These are phyloP conservation scores for Phaeoacremonium minimum DNA, from an alignment of 2,329 filamentous ascomycete species.

Conservation along the genomic window DNA sequence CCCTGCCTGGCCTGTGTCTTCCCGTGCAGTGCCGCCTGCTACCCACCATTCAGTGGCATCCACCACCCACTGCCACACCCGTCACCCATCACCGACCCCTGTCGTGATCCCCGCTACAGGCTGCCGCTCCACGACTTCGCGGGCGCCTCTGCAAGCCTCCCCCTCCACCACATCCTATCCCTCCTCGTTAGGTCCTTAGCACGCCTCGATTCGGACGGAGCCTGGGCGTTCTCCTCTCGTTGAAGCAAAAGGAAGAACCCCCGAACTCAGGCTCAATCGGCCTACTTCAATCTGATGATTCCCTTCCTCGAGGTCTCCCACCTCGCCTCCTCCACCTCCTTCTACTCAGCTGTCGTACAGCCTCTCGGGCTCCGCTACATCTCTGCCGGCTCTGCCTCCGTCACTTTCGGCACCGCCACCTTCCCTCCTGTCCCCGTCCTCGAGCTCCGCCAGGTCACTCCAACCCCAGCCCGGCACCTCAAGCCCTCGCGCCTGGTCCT, in stretches of 20 bases:
- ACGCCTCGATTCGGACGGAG: too few species aligned
- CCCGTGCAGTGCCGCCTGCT: too few species aligned
- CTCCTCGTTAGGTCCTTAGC: too few species aligned
- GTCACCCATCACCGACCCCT: too few species aligned
- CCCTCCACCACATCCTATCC: slow-evolving; percentile 14
- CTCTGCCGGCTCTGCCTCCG: slow-evolving; percentile 26
- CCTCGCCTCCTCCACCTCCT: slow-evolving; percentile 74
- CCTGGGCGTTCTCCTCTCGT: slow-evolving; percentile 4
- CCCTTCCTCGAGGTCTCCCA: slow-evolving; percentile 65
- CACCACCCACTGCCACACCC: too few species aligned
- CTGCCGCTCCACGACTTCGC: too few species aligned
- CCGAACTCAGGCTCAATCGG: too few species aligned
- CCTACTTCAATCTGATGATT: slow-evolving; percentile 29
- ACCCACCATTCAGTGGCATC: too few species aligned
- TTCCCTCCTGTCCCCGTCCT: slow-evolving; percentile 31
- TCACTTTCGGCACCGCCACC: slow-evolving; percentile 35
- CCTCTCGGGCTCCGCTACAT: slow-evolving; percentile 74
- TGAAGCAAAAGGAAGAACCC: too few species aligned
- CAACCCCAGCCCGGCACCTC: slow-evolving; percentile 31
- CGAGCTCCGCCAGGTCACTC: slow-evolving; percentile 36
- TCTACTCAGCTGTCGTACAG: slow-evolving; percentile 76
- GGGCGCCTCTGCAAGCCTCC: too few species aligned
- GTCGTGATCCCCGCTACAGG: too few species aligned
- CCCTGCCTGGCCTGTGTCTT: too few species aligned
- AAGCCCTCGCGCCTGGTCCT: slow-evolving; percentile 55